Evolutionary conservation across 2,329 filamentous ascomycete genomes (phyloP).

Genomic region (Drechslera avenae): DNA sequence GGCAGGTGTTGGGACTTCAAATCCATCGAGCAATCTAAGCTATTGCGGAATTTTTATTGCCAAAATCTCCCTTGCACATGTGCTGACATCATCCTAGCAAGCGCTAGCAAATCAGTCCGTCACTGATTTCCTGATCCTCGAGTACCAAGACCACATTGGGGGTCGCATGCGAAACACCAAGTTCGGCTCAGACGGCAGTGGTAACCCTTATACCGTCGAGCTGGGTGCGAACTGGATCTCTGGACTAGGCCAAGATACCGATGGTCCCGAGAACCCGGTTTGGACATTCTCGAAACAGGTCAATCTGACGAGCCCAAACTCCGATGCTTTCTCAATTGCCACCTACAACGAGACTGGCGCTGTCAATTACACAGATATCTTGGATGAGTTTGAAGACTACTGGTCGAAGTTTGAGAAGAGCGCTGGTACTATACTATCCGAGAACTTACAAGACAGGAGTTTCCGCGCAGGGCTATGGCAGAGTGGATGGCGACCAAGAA

Average conservation of each 20-base stretch:
- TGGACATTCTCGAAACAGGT: constrained; percentile 67
- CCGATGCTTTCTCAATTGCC: constrained; percentile 62
- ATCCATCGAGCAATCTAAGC: too few species aligned
- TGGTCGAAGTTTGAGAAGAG: constrained; percentile 56
- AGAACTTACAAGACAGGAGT: constrained; percentile 67
- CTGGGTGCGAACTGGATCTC: constrained; percentile 71
- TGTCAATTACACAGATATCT: constrained; percentile 56
- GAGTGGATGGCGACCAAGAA: constrained; percentile 66
- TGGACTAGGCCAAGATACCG: constrained; percentile 48
- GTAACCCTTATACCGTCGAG: constrained; percentile 63
- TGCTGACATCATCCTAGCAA: constrained; percentile 50
- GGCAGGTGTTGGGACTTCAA: too few species aligned
- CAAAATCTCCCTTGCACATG: not conserved
- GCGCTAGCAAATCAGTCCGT: constrained; percentile 65
- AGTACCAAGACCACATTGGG: constrained; percentile 66
- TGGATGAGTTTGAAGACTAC: constrained; percentile 58
- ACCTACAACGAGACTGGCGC: constrained; percentile 66
- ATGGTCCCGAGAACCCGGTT: constrained; percentile 62
- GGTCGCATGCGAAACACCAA: constrained; percentile 64
- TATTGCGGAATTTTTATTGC: too few species aligned
- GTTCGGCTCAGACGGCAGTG: constrained; percentile 60
- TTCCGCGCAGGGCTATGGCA: constrained; percentile 63
- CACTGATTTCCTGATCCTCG: constrained; percentile 68
- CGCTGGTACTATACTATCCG: constrained; percentile 61
- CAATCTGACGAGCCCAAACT: constrained; percentile 60